Base-by-base conservation (phyloP, 768 basidiomycete species). In the Tricholoma sp. region DNA sequence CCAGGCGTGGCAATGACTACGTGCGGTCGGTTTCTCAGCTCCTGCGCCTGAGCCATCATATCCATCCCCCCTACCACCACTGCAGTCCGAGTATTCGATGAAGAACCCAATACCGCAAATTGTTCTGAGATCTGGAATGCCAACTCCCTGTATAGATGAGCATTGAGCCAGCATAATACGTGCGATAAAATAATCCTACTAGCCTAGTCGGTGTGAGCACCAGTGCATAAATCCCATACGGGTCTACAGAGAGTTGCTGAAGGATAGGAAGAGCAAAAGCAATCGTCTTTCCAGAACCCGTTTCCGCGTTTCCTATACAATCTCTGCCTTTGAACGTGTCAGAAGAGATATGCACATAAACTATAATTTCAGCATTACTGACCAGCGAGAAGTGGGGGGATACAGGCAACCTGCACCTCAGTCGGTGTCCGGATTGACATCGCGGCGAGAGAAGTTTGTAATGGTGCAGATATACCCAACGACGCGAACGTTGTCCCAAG, bases 51-150 rank as follows among this genome's bases (percentile, higher is more conserved):
- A 1, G 84, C 69, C 79, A 97, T 93, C 88, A 96, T 96, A 65
- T 99, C 97, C 93, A 99, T 96, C 5, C 97, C 97, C 16, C 97
- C 97, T 2, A 98, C 94, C 31, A 98, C 76, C 7, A 98, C 94
- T 9, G 89, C 83, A 8, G 94, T 96, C 29, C 85, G 85, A 50
- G 93, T 72, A 65, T 88, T 93, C 57, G 97, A 73, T 10, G 92
- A 77, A 16, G 83, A 78, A 22, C 97, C 96, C 2, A 99, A 79
- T 5, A 94, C 94, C 2, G 86, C 84, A 69, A 98, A 98, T 69
- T 99, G 97, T 61, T 98, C 96, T 1, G 94, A 83, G 51, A 99
- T 94, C 67, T 99, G 97, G 67, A 98, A 98, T 0, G 97, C 97
- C 18, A 99, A 78, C 67, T 99, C 97, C 61, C 96, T 98, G 63